Base-by-base conservation (phyloP, 83 land plant species). In the Picea abies region DNA sequence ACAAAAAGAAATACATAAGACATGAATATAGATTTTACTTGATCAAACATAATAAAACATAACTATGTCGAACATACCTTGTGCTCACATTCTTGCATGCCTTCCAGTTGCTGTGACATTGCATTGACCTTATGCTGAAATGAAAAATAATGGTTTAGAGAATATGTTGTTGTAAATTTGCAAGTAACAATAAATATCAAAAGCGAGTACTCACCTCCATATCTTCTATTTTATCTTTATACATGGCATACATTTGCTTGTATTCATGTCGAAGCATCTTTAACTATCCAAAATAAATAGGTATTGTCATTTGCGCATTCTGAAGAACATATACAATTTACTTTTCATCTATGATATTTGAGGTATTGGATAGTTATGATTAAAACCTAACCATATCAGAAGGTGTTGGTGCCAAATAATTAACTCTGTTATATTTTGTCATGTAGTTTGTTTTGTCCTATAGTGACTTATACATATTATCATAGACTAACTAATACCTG, bases 221-320 rank as follows among this genome's bases (percentile, higher is more conserved):
- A 0, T 23, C 61, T 47, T 56, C 61, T 23, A 76, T 76, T 76
- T 76, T 76, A 76, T 35, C 78, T 76, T 76, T 76, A 35, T 49
- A 76, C 78, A 76, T 76, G 26, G 78, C 78, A 22, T 61, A 76
- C 78, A 76, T 76, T 60, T 76, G 78, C 60, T 76, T 76, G 78
- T 76, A 76, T 11, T 76, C 78, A 76, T 52, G 78, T 60, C 56
- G 35, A 76, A 76, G 60, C 32, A 76, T 17, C 61, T 52, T 76
- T 76, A 76, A 52, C 78, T 76, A 29, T 56, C 60, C 29, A 76
- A 52, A 52, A 9, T 16, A 76, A 11, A 15, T 8, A 49, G 25
- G 29, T 15, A 47, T 4, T 76, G 78, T 76, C 25, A 76, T 11
- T 23, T 23, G 5, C 25, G 26, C 29, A 76, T 11, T 52, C 29